These are phyloP conservation scores for Claviceps africana DNA, from an alignment of 2,329 filamentous ascomycete genomes.

Conservation along the genomic window DNA sequence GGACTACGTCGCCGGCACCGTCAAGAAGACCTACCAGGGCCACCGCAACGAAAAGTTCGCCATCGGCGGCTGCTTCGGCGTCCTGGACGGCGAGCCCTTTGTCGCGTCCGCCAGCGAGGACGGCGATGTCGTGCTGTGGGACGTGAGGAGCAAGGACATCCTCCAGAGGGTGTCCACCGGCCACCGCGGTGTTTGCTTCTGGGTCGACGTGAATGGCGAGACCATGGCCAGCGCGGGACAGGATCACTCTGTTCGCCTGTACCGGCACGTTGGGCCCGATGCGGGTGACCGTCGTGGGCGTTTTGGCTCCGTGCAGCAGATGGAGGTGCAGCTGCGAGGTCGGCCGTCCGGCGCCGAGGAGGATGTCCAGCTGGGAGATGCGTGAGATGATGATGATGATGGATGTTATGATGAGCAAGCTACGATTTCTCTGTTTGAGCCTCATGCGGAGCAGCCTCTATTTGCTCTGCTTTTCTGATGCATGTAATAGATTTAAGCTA, in stretches of 20 bases:
- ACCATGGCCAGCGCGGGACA: conserved; percentile 44
- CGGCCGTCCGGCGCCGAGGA: conserved; percentile 5
- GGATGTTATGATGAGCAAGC: neutral
- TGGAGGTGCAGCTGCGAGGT: conserved; percentile 1
- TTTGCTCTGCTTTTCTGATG: neutral
- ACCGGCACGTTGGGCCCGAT: conserved; percentile 19
- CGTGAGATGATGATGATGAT: neutral
- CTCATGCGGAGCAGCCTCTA: neutral
- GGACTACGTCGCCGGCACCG: conserved; percentile 84
- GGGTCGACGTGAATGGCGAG: conserved; percentile 46
- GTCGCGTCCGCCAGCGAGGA: conserved; percentile 79
- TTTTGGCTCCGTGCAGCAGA: neutral
- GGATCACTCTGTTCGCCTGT: conserved; percentile 39
- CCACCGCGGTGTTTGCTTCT: conserved; percentile 47
- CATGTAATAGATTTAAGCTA: too few species aligned
- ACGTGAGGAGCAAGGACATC: conserved; percentile 72
- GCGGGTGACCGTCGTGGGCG: neutral
- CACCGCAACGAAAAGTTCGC: conserved; percentile 76
- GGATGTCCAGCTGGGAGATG: conserved; percentile 4
- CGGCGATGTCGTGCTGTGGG: conserved; percentile 75
- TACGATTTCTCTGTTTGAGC: neutral
- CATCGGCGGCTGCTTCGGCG: conserved; percentile 71
- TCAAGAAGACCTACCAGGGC: conserved; percentile 95
- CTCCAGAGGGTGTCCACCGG: conserved; percentile 47
- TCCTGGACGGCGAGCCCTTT: conserved; percentile 38